These are phyloP conservation scores for Rhynchospora pubera DNA, from an alignment of 176 grass and related monocot genomes.

Conservation along the genomic window DNA sequence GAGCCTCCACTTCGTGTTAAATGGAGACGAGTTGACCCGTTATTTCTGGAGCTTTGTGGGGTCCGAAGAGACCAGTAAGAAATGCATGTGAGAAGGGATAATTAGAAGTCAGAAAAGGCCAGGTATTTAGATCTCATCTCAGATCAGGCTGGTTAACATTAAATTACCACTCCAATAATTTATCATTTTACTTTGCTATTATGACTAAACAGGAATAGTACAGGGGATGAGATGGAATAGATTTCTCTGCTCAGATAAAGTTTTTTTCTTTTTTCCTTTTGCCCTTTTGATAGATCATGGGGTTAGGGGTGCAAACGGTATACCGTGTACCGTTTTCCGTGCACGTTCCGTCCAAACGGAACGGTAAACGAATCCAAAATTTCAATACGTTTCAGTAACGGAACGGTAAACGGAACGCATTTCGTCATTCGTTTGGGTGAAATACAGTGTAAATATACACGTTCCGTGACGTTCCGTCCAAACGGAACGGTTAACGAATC, in stretches of 20 bases:
- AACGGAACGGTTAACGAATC: no score
- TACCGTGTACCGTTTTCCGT: no score
- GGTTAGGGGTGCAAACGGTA: no score
- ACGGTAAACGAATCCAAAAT: no score
- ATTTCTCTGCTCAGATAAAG: no score
- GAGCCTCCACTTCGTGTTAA: background rate
- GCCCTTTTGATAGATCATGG: background rate
- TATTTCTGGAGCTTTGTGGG: background rate
- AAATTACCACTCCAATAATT: background rate
- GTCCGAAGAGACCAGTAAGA: background rate
- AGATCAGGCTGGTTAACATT: background rate
- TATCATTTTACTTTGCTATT: background rate
- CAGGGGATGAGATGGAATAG: background rate
- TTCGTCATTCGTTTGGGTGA: no score
- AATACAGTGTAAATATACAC: no score
- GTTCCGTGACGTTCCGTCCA: no score
- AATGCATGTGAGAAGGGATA: constrained; percentile 19
- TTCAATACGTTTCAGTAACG: no score
- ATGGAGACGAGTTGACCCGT: background rate
- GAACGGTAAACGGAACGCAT: no score
- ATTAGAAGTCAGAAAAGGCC: constrained; percentile 15
- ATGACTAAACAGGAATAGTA: background rate
- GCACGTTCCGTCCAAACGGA: no score
- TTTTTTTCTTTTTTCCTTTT: no score
- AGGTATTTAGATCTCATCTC: constrained; percentile 17